These are phyloP conservation scores for Chaetoceros tenuissimus DNA, from an alignment of 108 stramenopile genomes.

Conservation along the genomic window DNA sequence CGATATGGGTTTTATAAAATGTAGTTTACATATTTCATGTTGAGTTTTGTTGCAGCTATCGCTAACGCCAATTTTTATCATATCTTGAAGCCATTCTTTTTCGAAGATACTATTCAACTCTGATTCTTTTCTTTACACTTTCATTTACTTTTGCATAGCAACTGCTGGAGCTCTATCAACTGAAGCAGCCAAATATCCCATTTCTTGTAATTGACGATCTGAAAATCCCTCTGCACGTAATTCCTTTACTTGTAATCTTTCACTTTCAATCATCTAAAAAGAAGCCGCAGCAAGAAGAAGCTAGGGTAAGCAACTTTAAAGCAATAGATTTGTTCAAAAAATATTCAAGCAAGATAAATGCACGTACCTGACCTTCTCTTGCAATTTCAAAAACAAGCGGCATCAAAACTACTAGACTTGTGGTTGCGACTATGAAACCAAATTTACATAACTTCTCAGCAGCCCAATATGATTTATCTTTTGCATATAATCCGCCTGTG, in stretches of 20 bases:
- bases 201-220: conserved; percentile 77
- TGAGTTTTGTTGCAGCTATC: no score
- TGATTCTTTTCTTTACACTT: no score
- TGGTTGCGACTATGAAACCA: conserved; percentile 67
- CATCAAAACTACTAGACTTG: conserved; percentile 77
- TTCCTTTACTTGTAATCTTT: conserved; percentile 69
- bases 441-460: conserved; percentile 49
- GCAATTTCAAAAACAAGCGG: conserved; percentile 83
- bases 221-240: conserved; percentile 72
- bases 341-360: neutral
- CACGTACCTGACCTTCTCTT: conserved; percentile 73
- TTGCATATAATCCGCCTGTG: conserved; percentile 41
- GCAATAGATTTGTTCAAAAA: neutral
- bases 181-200: conserved; percentile 64
- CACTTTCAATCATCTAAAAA: conserved; percentile 66
- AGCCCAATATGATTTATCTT: conserved; percentile 45
- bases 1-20: no score
- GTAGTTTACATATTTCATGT: no score
- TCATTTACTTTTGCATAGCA: neutral
- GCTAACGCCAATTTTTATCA: no score
- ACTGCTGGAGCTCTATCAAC: conserved; percentile 5
- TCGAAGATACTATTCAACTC: no score
- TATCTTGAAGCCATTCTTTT: no score
- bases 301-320: no score
- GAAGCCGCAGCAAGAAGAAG: no score